Percentiles rank a stretch among this genome's conserved stretches.
Conservation (phyloP, 2,329 filamentous ascomycete genomes). For the Colletotrichum zoysiae region DNA sequence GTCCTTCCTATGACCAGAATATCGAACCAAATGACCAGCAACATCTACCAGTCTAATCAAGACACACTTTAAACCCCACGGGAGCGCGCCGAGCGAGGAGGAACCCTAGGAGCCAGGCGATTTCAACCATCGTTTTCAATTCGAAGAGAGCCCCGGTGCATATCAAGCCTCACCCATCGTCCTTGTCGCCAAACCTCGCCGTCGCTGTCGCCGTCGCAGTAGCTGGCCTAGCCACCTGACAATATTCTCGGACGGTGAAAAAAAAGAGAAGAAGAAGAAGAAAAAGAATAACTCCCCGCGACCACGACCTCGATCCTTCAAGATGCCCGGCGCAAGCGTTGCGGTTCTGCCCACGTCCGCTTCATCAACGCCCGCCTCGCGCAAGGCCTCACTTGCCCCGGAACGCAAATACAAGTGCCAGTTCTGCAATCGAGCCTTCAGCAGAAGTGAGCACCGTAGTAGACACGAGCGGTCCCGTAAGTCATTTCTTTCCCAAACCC, state of each 20-base stretch:
- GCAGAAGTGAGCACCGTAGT: conserved; percentile 95
- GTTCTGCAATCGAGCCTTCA: conserved; percentile 98
- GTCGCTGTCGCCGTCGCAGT: conserved; percentile 42
- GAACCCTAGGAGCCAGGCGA: conserved; percentile 56
- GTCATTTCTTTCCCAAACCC: conserved; percentile 57
- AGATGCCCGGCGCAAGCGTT: conserved; percentile 79
- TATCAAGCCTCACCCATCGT: conserved; percentile 48
- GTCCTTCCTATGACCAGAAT: conserved; percentile 46
- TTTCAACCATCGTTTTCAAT: conserved; percentile 70
- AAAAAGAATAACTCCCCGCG: conserved; percentile 39
- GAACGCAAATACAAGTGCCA: conserved; percentile 99
- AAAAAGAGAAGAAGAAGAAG: conserved; percentile 40
- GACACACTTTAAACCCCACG: conserved; percentile 80
- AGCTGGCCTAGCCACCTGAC: conserved; percentile 40
- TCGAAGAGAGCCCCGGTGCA: conserved; percentile 49
- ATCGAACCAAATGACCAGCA: conserved; percentile 44
- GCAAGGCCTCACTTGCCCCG: conserved; percentile 82
- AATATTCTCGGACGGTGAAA: conserved; percentile 41
- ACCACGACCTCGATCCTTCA: conserved; percentile 55
- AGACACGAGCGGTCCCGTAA: conserved; percentile 98
- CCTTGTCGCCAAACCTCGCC: conserved; percentile 46
- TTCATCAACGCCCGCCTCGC: conserved; percentile 77
- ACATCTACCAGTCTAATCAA: conserved; percentile 48
- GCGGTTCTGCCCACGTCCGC: conserved; percentile 73
- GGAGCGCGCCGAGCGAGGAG: conserved; percentile 72